Base-by-base conservation (phyloP, 1,284 basidiomycete genomes). In the Moesziomyces antarcticus region DNA sequence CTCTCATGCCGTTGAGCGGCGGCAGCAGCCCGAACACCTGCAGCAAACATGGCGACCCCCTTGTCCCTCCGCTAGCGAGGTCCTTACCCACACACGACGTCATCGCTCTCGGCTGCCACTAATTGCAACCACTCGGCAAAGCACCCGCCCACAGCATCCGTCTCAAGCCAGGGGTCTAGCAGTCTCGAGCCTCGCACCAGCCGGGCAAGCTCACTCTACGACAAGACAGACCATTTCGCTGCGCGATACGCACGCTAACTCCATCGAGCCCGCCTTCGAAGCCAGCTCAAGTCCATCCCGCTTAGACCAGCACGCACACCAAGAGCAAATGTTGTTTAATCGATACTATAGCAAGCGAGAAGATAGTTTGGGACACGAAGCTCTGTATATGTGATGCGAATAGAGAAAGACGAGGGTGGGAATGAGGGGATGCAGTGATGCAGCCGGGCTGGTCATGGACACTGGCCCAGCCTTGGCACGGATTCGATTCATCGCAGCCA, bases 301-400 rank as follows among this genome's bases (percentile, higher is more conserved):
- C 46, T 10, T 24, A 48, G 10, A 13, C 37, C 24, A 8, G 18
- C 50, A 43, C 13, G 10, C 21, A 21, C 25, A 21, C 25, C 50
- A 42, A 3, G 16, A 27, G 16, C 10, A 16, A 16, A 21, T 20
- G 13, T 40, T 25, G 22, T 33, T 11, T 9, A 25, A 50, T 50
- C 35, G 41, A 61, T 63, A 63, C 61, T 56, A 57, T 63, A 63
- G 61, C 61, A 63, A 52, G n/a, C 10, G 50, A 53, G 50, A 56
- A 37, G 46, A 55, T 20, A 40, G 21, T 33, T 33, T 27, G 41
- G 41, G 47, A 42, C 40, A 51, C 30, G 16, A 35, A 53, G 27
- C 51, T 33, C 50, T 60, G 45, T 62, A 45, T 55, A 46, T 62
- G 37, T 40, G 60, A 57, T 63, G 60, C 60, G 60, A 52, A 47